Evolutionary conservation across 2,329 filamentous ascomycete species (phyloP), one percentile per base, ranked within the genome.

Genomic region (Trichoderma atroviride): DNA sequence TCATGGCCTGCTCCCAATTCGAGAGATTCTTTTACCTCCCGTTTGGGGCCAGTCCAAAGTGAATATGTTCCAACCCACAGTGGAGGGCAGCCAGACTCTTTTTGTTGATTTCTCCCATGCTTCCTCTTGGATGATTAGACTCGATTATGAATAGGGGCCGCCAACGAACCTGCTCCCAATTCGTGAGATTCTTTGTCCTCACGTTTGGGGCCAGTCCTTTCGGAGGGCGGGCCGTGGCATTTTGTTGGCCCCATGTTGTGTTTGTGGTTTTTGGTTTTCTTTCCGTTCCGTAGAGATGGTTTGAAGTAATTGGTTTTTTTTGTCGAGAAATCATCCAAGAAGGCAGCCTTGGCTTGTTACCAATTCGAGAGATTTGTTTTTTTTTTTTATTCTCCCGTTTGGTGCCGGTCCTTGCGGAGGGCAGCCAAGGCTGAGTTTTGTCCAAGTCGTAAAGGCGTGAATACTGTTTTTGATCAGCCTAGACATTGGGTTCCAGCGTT

Each of bases 201-300:
- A 55, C 65, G 57, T 68, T 68, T 68, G 65, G 65, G 65, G 57
- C 65, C 65, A 29, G 57, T 68, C 57, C 65, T 56, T 61, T 61
- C 65, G 57, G 65, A 68, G 65, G 57, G 65, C 65, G 57, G 47
- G 56, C 19, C 31, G 47, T 29, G 65, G 47, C 47, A 33, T 61
- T 35, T 53, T 16, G 19, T 52, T 9, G 56, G 14, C 33, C 57
- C 63, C 40, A 33, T 13, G 1, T 47, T 35, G 9, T 37, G 11
- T 35, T 35, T 40, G 16, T 43, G 37, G 19, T 43, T 19, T 43
- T 19, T n/a, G n/a, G 19, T 43, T 43, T 43, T 43, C 37, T 19
- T 33, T 40, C 37, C 10, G 11, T 66, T 50, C 14, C 24, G 27
- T 43, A 22, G 37, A 50, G 13, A 11, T 35, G 31, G 5, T 59